phyloP scores from a whole-genome alignment of 2,329 filamentous ascomycete species.

The Amesomyces nigricolor region DNA sequence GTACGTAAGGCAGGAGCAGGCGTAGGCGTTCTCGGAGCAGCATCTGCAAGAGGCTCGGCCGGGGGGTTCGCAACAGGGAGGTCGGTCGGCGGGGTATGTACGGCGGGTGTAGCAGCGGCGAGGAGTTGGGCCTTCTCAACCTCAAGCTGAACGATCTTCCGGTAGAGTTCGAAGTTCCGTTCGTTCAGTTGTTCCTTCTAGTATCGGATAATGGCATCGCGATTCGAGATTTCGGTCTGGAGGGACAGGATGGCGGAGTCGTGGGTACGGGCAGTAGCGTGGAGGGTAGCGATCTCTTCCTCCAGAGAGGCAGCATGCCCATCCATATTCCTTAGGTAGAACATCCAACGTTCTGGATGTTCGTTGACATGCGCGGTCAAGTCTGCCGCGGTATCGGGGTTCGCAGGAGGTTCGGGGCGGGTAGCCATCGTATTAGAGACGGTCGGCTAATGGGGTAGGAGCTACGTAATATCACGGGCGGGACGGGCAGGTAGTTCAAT shows the following conservation, averaged over 20 bases:
- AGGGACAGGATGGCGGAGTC: not conserved
- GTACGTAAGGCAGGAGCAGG: no score
- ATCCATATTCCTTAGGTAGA: no score
- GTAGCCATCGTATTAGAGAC: no score
- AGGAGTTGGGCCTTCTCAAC: not conserved
- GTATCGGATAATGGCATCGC: constrained; percentile 1
- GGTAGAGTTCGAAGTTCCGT: constrained; percentile 7
- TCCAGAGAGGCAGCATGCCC: not conserved
- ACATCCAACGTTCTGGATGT: no score
- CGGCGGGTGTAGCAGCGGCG: not conserved
- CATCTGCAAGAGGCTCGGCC: no score
- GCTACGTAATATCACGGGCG: no score
- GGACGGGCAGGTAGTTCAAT: no score
- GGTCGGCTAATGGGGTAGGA: no score
- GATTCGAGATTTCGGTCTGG: not conserved
- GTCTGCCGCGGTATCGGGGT: no score
- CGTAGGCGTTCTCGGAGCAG: no score
- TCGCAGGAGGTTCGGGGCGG: no score
- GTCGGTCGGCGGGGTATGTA: not conserved
- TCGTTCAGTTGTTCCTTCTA: constrained; percentile 7
- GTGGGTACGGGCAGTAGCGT: not conserved
- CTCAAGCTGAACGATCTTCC: not conserved
- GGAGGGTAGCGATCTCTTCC: not conserved
- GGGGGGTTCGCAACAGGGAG: not conserved
- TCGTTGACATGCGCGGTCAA: no score